Evolutionary conservation across 2,329 filamentous ascomycete species (phyloP), one percentile per base, ranked within the genome.

Genomic region (Stagonosporopsis chrysanthemi): DNA sequence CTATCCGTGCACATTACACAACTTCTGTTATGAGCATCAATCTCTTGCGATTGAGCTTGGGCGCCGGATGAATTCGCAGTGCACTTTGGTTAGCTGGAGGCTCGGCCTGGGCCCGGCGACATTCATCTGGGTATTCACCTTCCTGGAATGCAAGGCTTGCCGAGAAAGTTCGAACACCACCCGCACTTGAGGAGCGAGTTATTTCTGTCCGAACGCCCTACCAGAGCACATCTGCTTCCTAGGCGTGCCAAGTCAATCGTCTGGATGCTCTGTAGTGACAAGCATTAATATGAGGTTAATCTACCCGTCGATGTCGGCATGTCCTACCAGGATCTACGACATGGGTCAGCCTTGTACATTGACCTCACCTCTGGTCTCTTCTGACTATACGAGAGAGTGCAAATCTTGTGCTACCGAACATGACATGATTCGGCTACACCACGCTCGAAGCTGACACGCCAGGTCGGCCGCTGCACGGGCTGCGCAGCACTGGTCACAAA

Each of bases 211-310:
- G 8, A 35, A n/a, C 26, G 33, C 49, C 48, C 26, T 15, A 44
- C 58, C 59, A 57, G 58, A 56, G 65, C 60, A 47, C 39, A 40
- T 35, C 33, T 44, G 22, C 46, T 33, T 33, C 23, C 39, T 44
- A 44, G 36, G 33, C 26, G 48, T 19, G 48, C 54, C 54, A 52
- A 57, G 44, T 9, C 6, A 35, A 40, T 24, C 33, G 22, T 52
- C 48, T 57, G 44, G 38, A 57, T 31, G 38, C 43, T 49, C 47
- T 66, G 58, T 55, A 68, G 43, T 64, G 70, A 75, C 71, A 76
- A 73, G 73, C 73, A 72, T 75, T 75, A 75, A 75, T 57, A 14
- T 57, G 43, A 44, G 48, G 54, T 43, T 52, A 76, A 76, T 75
- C 65, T 75, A 70, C 58, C 63, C 61, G 64, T 71, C 72, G 70